Evolutionary conservation across 2,329 filamentous ascomycete genomes (phyloP).

Genomic region (Penicillium sclerotiorum): DNA sequence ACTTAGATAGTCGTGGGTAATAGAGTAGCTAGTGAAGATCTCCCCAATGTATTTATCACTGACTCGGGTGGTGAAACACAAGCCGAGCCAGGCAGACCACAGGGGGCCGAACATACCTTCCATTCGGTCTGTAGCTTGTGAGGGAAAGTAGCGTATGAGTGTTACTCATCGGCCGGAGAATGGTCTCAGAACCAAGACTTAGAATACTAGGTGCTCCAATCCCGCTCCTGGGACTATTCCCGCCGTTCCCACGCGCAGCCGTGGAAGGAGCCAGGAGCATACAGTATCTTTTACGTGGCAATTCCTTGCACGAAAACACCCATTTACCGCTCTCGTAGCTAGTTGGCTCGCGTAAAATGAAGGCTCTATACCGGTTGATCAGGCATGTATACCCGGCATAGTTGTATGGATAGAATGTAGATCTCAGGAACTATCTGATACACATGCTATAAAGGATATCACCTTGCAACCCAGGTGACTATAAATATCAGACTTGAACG

Average conservation of each 20-base stretch:
- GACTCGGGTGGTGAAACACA: not conserved
- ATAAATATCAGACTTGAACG: not conserved
- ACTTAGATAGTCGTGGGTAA: not conserved
- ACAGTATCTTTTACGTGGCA: not conserved
- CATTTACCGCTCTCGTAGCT: not conserved
- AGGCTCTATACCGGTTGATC: not conserved
- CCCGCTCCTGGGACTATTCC: not conserved
- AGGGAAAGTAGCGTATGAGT: not conserved
- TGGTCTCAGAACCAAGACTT: not conserved
- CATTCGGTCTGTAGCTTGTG: not conserved
- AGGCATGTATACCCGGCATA: not conserved
- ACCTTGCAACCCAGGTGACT: not conserved
- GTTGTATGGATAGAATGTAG: not conserved
- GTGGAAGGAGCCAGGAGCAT: not conserved
- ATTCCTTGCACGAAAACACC: not conserved
- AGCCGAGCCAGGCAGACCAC: not conserved
- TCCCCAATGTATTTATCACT: not conserved
- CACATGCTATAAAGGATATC: no score
- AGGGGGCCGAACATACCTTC: not conserved
- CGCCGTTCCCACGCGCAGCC: not conserved
- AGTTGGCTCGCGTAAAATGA: not conserved
- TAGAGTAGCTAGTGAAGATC: not conserved
- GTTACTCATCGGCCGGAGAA: not conserved
- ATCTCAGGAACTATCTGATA: not conserved
- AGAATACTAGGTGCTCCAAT: not conserved